Conservation (phyloP, 306 rosid species). For the Alnus rubra region DNA sequence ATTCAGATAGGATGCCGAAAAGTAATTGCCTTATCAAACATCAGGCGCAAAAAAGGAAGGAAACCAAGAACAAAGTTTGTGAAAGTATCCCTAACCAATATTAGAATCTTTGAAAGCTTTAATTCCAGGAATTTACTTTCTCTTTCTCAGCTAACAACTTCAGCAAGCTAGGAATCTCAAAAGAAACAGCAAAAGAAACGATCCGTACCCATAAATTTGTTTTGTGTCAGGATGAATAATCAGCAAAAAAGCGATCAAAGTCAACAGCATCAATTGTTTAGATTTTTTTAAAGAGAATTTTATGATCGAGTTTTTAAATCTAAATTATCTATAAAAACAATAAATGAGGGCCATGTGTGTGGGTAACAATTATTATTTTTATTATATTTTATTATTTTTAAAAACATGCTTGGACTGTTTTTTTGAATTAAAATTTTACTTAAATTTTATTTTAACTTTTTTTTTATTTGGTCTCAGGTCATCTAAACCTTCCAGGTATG, state of each 20-base stretch:
- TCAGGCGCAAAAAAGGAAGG: background rate
- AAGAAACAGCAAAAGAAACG: background rate
- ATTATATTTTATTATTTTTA: no score
- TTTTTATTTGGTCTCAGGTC: no score
- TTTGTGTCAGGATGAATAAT: background rate
- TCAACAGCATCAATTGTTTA: background rate
- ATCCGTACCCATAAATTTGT: background rate
- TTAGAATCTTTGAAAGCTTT: constrained; percentile 3
- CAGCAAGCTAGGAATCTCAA: constrained; percentile 7
- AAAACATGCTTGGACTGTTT: no score
- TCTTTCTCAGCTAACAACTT: constrained; percentile 6
- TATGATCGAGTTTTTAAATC: no score
- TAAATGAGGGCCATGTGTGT: no score
- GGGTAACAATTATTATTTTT: no score
- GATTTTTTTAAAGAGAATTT: no score
- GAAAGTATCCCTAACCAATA: background rate
- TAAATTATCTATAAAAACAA: no score
- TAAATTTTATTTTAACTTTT: no score
- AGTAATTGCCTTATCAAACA: background rate
- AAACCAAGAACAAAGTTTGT: background rate
- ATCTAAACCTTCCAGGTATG: no score
- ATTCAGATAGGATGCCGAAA: background rate
- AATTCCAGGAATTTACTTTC: constrained; percentile 3
- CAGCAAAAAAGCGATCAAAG: background rate
- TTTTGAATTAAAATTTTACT: no score